Evolutionary conservation across 2,329 filamentous ascomycete genomes (phyloP).

Genomic region (Byssochlamys sp.): DNA sequence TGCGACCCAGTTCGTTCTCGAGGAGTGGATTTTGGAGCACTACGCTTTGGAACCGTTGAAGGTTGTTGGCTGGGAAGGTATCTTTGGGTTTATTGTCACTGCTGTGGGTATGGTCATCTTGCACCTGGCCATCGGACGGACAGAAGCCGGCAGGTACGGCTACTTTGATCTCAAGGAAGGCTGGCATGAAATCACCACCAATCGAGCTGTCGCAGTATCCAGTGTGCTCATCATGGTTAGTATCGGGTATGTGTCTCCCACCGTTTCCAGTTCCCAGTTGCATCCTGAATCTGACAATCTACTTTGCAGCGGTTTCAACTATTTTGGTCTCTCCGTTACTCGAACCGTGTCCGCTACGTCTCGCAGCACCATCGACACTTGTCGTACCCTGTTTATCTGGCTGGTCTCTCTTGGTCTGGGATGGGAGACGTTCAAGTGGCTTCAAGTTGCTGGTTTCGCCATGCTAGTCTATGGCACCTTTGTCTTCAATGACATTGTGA

Average conservation of each 20-base stretch:
- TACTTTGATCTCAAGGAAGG: constrained; percentile 88
- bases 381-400: constrained; percentile 93
- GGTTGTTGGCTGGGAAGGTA: constrained; percentile 90
- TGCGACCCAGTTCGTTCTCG: constrained; percentile 87
- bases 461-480: constrained; percentile 94
- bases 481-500: constrained; percentile 87
- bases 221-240: constrained; percentile 92
- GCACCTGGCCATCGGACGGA: constrained; percentile 67
- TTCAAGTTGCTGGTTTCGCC: constrained; percentile 81
- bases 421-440: constrained; percentile 96
- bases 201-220: constrained; percentile 61
- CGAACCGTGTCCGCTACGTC: constrained; percentile 82
- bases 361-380: constrained; percentile 92
- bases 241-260: constrained; percentile 61
- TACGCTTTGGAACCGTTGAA: constrained; percentile 74
- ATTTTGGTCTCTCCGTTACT: constrained; percentile 91
- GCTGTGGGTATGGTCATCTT: constrained; percentile 68
- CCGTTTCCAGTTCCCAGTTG: neutral
- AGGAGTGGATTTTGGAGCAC: constrained; percentile 81
- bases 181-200: constrained; percentile 66
- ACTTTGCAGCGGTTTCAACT: constrained; percentile 76
- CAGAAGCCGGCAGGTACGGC: constrained; percentile 62
- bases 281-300: neutral
- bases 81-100: constrained; percentile 80
- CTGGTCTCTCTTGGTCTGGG: constrained; percentile 82